Percentiles rank a stretch among this genome's conserved stretches.
Evolutionary conservation across 2,329 filamentous ascomycete genomes (phyloP).

Genomic region (Coniochaeta hoffmannii): DNA sequence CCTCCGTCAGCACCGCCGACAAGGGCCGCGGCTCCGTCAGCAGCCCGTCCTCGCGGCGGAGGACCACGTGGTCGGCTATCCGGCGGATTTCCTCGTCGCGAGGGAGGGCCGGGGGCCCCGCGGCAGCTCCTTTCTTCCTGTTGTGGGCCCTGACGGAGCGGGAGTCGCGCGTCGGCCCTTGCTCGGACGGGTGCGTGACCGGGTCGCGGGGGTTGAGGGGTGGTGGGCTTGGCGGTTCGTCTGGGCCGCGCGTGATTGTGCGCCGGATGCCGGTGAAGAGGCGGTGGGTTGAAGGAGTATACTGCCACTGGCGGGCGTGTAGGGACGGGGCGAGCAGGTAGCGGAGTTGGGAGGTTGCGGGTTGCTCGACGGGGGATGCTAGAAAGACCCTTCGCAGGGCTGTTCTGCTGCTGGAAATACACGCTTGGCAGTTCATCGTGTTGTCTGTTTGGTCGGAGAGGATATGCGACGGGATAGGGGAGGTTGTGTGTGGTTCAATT

Average conservation of each 20-base stretch:
- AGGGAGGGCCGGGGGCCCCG: conserved; percentile 17
- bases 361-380: not conserved
- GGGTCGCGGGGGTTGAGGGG: not conserved
- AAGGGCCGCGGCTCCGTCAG: conserved; percentile 31
- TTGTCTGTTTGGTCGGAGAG: not conserved
- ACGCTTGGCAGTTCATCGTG: not conserved
- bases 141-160: not conserved
- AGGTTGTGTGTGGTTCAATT: not conserved
- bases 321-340: not conserved
- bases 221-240: not conserved
- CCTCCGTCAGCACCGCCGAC: conserved; percentile 30
- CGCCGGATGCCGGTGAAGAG: not conserved
- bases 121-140: not conserved
- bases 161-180: not conserved
- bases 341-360: not conserved
- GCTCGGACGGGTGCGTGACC: not conserved
- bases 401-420: not conserved
- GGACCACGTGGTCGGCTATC: conserved; percentile 29
- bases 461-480: not conserved
- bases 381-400: not conserved
- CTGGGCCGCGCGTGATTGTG: not conserved
- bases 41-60: conserved; percentile 25
- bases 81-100: conserved; percentile 35
- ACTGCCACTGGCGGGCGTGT: not conserved
- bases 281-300: not conserved